Base-by-base conservation (phyloP, 345 rosid species). In the Eucalyptus regnans region DNA sequence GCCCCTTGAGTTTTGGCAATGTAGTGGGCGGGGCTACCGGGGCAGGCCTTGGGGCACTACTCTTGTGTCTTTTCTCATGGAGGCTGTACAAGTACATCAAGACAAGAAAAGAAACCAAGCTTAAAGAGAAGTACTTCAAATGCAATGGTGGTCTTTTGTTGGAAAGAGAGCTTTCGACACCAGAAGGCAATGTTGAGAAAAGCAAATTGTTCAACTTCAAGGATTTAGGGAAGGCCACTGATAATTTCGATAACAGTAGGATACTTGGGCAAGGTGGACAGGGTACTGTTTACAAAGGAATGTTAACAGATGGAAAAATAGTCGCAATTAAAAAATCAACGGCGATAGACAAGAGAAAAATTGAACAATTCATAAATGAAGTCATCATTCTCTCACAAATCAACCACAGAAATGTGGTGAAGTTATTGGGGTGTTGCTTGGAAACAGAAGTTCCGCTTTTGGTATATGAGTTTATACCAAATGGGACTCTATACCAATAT, bases 11-110 rank as follows among this genome's bases (percentile, higher is more conserved):
- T 58, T 58, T 58, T 58, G 3, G n/a, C 64, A 58, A 9, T 58
- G 64, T 1, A 58, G 64, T 2, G 64, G n/a, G 6, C 22, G 2
- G 0, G 20, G 54, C 8, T 51, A 1, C 8, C 12, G 13, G 0
- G 64, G 14, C 0, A 23, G n/a, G 14, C 64, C 0, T 58, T 58
- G 64, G 22, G 64, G 7, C 13, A 58, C 14, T 5, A 27, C 3
- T 25, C 1, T 58, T 5, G 64, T 2, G 64, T 10, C 14, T 58
- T 5, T 23, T 11, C 64, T 23, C 1, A 23, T 58, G 64, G 64
- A 25, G 14, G 0, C 25, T 25, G 64, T 5, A 25, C 64, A 58
- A 58, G 25, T 58, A 2, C 14, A 58, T 58, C n/a, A 58, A 58
- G n/a, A 58, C 10, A 7, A 58, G n/a, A 58, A 58, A 5, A 58